Base-by-base conservation (phyloP, 345 rosid species). In the Citrus hindsii region DNA sequence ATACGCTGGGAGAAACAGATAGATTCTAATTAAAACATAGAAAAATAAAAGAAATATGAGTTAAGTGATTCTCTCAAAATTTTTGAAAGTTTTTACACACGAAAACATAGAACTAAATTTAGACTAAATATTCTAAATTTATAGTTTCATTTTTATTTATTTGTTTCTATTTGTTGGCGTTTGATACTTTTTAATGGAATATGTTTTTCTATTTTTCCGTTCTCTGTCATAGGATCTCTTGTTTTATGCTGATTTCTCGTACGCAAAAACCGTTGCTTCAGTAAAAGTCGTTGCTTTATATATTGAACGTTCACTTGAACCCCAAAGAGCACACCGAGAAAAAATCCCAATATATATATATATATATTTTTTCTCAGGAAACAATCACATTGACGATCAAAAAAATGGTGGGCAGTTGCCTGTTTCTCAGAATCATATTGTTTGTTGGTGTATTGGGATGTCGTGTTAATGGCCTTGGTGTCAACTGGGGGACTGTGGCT, bases 401-500 rank as follows among this genome's bases (percentile, higher is more conserved):
- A 0, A 53, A 53, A n/a, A 67, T 51, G 69, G 84, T 81, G 88
- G 80, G 73, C 22, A 46, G 40, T 38, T 69, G 53, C 66, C 48
- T 78, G 79, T 53, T 81, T 82, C 42, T 84, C 8, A 61, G 35
- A 51, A 80, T 79, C 76, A 64, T 83, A 46, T 46, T 83, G 79
- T 32, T 72, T 73, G 30, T 86, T 58, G 83, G 83, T 27, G 25
- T 84, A 5, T 61, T 84, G 78, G 78, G 80, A 55, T 71, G 55
- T 58, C 76, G 82, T 78, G 93, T 83, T 67, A 73, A 86, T 73
- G 86, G 91, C 37, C 80, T 95, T 24, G 98, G 98, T 70, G 92
- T 95, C 75, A 95, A 95, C 69, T 93, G 98, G 95, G 98, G 98
- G 14, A 93, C 97, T 2, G 85, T 83, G 90, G 91, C 98, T 48